Evolutionary conservation across 371 early-diverging fungal genomes (phyloP).

Genomic region (Mortierella sp.): DNA sequence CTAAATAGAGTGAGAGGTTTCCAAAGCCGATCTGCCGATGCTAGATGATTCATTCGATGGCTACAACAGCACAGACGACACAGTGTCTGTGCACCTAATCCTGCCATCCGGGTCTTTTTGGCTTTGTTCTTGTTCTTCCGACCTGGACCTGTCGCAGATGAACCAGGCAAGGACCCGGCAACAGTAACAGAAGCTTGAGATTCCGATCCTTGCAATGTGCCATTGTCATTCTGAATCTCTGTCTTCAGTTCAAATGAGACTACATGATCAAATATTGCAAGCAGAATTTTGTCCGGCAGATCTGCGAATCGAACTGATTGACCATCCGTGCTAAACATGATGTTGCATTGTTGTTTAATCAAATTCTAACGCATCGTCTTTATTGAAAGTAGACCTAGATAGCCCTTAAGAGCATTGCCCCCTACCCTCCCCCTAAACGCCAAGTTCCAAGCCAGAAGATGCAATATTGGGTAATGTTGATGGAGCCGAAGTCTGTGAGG

Average conservation of each 20-base stretch:
- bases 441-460: constrained; percentile 32
- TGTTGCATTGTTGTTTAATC: background rate
- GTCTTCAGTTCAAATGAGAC: background rate
- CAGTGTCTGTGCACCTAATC: constrained; percentile 30
- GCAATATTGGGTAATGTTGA: constrained; percentile 44
- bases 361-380: too few relatives aligned
- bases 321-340: background rate
- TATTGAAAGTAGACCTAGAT: background rate
- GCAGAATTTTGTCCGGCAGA: constrained; percentile 30
- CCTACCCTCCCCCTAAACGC: constrained; percentile 1
- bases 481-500: constrained; percentile 4
- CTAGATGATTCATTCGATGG: constrained; percentile 46
- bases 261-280: constrained; percentile 19
- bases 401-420: background rate
- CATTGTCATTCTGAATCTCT: background rate
- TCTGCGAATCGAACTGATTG: constrained; percentile 5
- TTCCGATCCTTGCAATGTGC: background rate
- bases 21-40: constrained; percentile 55
- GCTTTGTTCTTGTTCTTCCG: background rate
- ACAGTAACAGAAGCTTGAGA: background rate
- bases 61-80: constrained; percentile 51
- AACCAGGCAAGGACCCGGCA: background rate
- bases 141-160: background rate
- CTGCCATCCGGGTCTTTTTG: constrained; percentile 20
- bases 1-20: constrained; percentile 30